A percentile compares a stretch with the other conserved stretches of the same genome.
phyloP scores from a whole-genome alignment of 2,329 filamentous ascomycete species.

The Ceratocystis alfenasii region DNA sequence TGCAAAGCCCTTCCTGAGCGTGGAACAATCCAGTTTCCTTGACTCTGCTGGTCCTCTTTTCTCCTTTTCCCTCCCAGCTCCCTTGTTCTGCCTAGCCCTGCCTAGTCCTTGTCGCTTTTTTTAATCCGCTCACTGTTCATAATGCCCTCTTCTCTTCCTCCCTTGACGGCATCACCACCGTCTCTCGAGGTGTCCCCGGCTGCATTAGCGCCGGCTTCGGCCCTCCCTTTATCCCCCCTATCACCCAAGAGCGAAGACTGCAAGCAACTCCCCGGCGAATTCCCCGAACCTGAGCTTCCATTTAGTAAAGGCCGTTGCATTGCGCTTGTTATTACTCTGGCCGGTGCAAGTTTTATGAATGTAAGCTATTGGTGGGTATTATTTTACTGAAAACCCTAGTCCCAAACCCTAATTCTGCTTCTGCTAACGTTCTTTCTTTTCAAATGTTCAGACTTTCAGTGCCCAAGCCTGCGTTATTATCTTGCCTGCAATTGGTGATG shows the following conservation, averaged over 20 bases:
- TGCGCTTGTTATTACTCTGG: slow-evolving; percentile 42
- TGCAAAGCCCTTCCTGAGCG: background rate
- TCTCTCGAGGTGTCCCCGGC: background rate
- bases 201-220: background rate
- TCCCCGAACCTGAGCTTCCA: slow-evolving; percentile 25
- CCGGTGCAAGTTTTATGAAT: slow-evolving; percentile 46
- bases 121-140: background rate
- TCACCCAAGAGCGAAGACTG: background rate
- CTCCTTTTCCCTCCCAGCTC: background rate
- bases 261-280: slow-evolving; percentile 3
- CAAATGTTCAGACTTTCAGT: slow-evolving; percentile 38
- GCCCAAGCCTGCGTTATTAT: slow-evolving; percentile 50
- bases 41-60: slow-evolving; percentile 5
- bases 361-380: slow-evolving; percentile 28
- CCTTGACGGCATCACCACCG: background rate
- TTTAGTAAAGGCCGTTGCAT: slow-evolving; percentile 43
- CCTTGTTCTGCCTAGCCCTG: background rate
- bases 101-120: background rate
- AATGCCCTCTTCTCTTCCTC: background rate
- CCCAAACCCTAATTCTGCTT: background rate
- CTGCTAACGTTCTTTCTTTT: background rate
- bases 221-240: background rate
- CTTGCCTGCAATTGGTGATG: slow-evolving; percentile 47
- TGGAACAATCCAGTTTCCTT: background rate
- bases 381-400: background rate